A percentile compares a stretch with the other conserved stretches of the same genome.
These are phyloP conservation scores for Sporothrix curviconia DNA, from an alignment of 2,329 filamentous ascomycete genomes.

Conservation along the genomic window DNA sequence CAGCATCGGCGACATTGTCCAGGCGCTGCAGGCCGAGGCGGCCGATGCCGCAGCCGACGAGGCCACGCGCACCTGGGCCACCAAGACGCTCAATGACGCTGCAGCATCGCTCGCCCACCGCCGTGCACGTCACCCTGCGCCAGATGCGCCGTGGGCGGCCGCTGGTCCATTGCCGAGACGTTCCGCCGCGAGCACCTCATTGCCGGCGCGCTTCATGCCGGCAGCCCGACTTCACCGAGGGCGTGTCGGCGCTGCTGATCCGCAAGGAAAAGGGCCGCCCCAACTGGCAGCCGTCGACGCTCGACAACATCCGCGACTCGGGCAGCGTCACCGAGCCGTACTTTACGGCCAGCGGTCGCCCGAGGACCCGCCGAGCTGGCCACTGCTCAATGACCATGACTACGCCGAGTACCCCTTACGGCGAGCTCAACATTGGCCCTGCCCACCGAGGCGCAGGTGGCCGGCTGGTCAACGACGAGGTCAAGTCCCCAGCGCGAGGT, in stretches of 20 bases:
- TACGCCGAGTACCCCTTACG: conserved; percentile 70
- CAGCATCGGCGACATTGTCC: conserved; percentile 63
- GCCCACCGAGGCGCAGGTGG: no score
- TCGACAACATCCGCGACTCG: conserved; percentile 57
- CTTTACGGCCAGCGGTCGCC: conserved; percentile 45
- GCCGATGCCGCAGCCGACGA: conserved; percentile 56
- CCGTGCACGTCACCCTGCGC: conserved; percentile 74
- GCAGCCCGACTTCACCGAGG: conserved; percentile 84
- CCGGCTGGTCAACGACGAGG: conserved; percentile 66
- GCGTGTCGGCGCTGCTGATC: conserved; percentile 75
- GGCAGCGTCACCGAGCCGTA: conserved; percentile 58
- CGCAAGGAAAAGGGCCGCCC: conserved; percentile 56
- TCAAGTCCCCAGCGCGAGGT: conserved; percentile 53
- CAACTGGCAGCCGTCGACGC: conserved; percentile 66
- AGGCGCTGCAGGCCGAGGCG: conserved; percentile 55
- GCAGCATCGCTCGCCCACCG: conserved; percentile 72
- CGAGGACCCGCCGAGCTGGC: conserved; percentile 40
- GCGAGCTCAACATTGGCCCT: conserved; percentile 46
- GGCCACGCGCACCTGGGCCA: conserved; percentile 64
- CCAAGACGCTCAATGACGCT: conserved; percentile 70
- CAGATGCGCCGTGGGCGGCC: conserved; percentile 70
- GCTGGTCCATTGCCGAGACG: conserved; percentile 76
- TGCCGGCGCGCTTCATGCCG: conserved; percentile 81
- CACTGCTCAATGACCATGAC: conserved; percentile 55
- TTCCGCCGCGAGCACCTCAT: conserved; percentile 84